A percentile compares a stretch with the other conserved stretches of the same genome.
Evolutionary conservation across 495 filamentous ascomycete species (phyloP).

Genomic region (Friedmanniomyces simplex): DNA sequence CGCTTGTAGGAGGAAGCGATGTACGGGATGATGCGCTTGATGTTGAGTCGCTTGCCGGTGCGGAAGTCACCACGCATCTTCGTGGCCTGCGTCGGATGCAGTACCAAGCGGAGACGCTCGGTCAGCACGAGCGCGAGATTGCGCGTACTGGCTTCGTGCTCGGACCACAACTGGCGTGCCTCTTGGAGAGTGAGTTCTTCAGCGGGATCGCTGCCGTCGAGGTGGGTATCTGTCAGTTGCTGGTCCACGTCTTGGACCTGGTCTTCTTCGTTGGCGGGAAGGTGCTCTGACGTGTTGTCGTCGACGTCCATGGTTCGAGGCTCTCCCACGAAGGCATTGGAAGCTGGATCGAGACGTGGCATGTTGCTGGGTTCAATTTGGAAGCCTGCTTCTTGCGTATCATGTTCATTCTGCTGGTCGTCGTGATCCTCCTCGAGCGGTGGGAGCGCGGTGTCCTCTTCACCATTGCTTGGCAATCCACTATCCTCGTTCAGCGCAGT

Average conservation of each 20-base stretch:
- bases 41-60: conserved; percentile 95
- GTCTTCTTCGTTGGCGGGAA: conserved; percentile 35
- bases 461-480: conserved; percentile 63
- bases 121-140: conserved; percentile 77
- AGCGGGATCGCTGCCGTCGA: conserved; percentile 42
- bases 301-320: background rate
- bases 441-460: conserved; percentile 42
- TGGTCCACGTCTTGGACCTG: conserved; percentile 62
- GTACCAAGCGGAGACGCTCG: conserved; percentile 88
- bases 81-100: conserved; percentile 86
- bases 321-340: conserved; percentile 20
- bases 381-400: conserved; percentile 40
- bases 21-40: conserved; percentile 98
- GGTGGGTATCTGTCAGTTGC: conserved; percentile 61
- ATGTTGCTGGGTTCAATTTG: conserved; percentile 5
- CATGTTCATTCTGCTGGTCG: conserved; percentile 39
- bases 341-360: background rate
- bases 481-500: conserved; percentile 71
- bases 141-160: conserved; percentile 73
- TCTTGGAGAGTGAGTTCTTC: conserved; percentile 36
- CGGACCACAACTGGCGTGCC: conserved; percentile 71
- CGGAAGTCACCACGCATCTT: conserved; percentile 96
- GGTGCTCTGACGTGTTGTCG: conserved; percentile 4
- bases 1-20: conserved; percentile 95
- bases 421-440: conserved; percentile 47